Percentiles rank a stretch among this genome's conserved stretches.
phyloP scores from a whole-genome alignment of 1,139 yeast species.

The Blastobotrys malaysiensis region DNA sequence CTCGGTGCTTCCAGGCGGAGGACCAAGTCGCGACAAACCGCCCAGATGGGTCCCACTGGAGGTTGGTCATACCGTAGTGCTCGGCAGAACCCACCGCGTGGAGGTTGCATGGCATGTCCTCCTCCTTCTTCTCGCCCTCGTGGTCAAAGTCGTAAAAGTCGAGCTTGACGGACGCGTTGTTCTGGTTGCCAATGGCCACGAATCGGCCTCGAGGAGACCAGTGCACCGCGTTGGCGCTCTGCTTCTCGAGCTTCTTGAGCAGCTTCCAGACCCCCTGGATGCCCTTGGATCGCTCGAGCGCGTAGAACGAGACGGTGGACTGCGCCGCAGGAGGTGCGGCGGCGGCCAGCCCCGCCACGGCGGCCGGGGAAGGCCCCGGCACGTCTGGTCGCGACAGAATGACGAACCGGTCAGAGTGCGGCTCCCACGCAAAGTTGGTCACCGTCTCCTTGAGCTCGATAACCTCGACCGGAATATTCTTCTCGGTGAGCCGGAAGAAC shows the following conservation, averaged over 20 bases:
- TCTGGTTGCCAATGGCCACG: slow-evolving; percentile 68
- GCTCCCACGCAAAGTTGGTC: slow-evolving; percentile 93
- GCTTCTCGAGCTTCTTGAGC: slow-evolving; percentile 53
- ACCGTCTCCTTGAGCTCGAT: slow-evolving; percentile 89
- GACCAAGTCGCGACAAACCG: slow-evolving; percentile 87
- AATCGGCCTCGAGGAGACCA: slow-evolving; percentile 97
- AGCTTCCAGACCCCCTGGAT: slow-evolving; percentile 52
- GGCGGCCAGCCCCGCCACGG: slow-evolving; percentile 29
- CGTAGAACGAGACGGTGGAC: slow-evolving; percentile 74
- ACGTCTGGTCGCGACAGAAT: slow-evolving; percentile 52
- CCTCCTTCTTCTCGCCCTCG: slow-evolving; percentile 55
- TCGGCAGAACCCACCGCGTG: slow-evolving; percentile 60
- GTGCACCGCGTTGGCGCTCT: slow-evolving; percentile 59
- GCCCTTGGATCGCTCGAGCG: slow-evolving; percentile 57
- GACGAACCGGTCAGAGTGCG: slow-evolving; percentile 80
- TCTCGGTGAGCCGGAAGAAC: slow-evolving; percentile 81
- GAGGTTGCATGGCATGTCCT: slow-evolving; percentile 40
- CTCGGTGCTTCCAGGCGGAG: slow-evolving; percentile 74
- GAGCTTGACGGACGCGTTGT: slow-evolving; percentile 48
- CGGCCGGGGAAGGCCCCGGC: slow-evolving; percentile 41
- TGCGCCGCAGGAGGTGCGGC: slow-evolving; percentile 56
- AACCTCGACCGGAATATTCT: slow-evolving; percentile 91
- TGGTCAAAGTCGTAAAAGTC: slow-evolving; percentile 85
- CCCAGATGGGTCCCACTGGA: slow-evolving; percentile 96
- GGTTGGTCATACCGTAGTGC: slow-evolving; percentile 74